These are phyloP conservation scores for Endoconidiophora laricicola DNA, from an alignment of 2,329 filamentous ascomycete species.

Conservation along the genomic window DNA sequence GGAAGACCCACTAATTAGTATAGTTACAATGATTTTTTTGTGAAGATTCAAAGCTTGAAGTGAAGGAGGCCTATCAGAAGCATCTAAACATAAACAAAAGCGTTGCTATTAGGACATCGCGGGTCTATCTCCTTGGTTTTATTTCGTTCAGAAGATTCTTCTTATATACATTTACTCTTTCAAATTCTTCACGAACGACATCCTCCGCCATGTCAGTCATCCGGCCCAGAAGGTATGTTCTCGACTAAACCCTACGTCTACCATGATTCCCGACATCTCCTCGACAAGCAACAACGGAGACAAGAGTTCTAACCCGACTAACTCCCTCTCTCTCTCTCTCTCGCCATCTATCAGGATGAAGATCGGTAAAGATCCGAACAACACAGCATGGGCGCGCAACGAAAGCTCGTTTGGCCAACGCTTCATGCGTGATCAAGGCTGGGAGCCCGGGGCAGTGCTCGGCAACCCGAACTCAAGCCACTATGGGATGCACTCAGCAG, in stretches of 20 bases:
- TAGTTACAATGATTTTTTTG: background rate
- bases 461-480: constrained; percentile 64
- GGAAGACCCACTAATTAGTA: too few species aligned
- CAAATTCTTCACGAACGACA: background rate
- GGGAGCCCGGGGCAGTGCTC: constrained; percentile 70
- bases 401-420: constrained; percentile 74
- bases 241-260: background rate
- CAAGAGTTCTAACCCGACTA: background rate
- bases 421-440: constrained; percentile 77
- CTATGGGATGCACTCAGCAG: constrained; percentile 57
- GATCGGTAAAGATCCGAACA: constrained; percentile 84
- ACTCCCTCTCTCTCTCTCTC: background rate
- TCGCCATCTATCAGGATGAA: constrained; percentile 31
- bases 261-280: background rate
- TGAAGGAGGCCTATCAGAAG: background rate
- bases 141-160: background rate
- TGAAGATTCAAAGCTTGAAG: too few species aligned
- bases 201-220: constrained; percentile 10
- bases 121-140: background rate
- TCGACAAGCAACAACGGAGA: background rate
- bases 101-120: background rate
- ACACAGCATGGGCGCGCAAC: constrained; percentile 79
- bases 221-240: constrained; percentile 10
- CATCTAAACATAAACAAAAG: background rate
- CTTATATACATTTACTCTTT: background rate